Conservation (phyloP, 2,329 filamentous ascomycete genomes). For the Cercospora sp. region DNA sequence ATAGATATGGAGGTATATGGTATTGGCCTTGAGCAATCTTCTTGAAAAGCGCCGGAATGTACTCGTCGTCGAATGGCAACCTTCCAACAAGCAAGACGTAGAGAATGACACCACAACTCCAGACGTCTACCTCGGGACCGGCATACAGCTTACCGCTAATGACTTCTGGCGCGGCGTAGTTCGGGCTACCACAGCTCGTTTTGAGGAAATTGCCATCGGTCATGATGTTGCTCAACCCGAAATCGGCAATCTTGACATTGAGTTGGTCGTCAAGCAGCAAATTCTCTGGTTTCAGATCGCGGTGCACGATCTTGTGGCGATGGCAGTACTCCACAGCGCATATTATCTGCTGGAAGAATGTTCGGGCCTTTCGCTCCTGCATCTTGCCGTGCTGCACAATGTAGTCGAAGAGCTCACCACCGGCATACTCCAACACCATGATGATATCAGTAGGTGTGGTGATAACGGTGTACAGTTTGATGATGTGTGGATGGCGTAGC, state of each 20-base stretch:
- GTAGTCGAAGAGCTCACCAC: conserved; percentile 95
- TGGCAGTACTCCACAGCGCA: conserved; percentile 99
- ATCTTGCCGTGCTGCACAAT: conserved; percentile 93
- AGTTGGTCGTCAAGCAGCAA: conserved; percentile 89
- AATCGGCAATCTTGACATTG: conserved; percentile 99
- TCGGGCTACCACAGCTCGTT: conserved; percentile 96
- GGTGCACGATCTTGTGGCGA: conserved; percentile 96
- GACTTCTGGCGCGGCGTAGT: conserved; percentile 96
- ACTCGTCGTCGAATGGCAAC: conserved; percentile 95
- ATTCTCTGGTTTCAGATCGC: conserved; percentile 97
- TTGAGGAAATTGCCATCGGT: conserved; percentile 99
- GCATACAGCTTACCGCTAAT: conserved; percentile 98
- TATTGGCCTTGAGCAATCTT: conserved; percentile 96
- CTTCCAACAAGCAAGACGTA: conserved; percentile 66
- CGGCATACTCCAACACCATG: conserved; percentile 98
- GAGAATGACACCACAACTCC: conserved; percentile 75
- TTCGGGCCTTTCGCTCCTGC: conserved; percentile 86
- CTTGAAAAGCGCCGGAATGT: conserved; percentile 94
- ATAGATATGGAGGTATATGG: conserved; percentile 88
- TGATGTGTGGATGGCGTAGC: conserved; percentile 94
- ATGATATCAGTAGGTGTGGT: conserved; percentile 93
- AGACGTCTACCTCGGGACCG: conserved; percentile 96
- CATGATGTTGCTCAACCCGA: conserved; percentile 99
- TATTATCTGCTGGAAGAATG: conserved; percentile 99
- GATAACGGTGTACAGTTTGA: conserved; percentile 97